Evolutionary conservation across 306 rosid species (phyloP).

Genomic region (Pachyrhizus erosus): DNA sequence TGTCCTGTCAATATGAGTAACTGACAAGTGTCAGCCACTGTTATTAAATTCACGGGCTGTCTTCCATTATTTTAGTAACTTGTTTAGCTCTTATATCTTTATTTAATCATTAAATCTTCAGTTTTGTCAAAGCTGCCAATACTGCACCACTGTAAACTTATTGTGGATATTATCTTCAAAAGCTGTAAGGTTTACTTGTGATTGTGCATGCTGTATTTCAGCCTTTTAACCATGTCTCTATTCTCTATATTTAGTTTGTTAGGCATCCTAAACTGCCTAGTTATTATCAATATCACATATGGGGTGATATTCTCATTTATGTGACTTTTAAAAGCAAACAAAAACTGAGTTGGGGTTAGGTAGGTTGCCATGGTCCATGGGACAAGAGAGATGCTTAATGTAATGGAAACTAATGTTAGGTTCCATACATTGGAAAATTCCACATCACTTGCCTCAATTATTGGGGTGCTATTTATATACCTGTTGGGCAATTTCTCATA

Average conservation of each 20-base stretch:
- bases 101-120: background rate
- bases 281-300: background rate
- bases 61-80: background rate
- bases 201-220: background rate
- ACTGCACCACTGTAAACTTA: background rate
- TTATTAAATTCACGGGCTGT: background rate
- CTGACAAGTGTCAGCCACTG: background rate
- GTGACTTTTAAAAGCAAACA: background rate
- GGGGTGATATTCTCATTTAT: background rate
- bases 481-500: background rate
- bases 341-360: background rate
- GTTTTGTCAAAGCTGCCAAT: background rate
- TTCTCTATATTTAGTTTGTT: background rate
- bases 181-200: background rate
- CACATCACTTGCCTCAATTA: background rate
- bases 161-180: background rate
- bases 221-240: background rate
- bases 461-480: background rate
- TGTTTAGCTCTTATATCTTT: slow-evolving; percentile 5
- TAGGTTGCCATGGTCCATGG: slow-evolving; percentile 17
- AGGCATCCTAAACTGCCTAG: background rate
- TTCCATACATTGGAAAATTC: background rate
- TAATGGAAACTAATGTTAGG: background rate
- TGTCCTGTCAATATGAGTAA: background rate
- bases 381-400: background rate